Evolutionary conservation across 331 rosid species (phyloP).

Genomic region (Ulmus americana): DNA sequence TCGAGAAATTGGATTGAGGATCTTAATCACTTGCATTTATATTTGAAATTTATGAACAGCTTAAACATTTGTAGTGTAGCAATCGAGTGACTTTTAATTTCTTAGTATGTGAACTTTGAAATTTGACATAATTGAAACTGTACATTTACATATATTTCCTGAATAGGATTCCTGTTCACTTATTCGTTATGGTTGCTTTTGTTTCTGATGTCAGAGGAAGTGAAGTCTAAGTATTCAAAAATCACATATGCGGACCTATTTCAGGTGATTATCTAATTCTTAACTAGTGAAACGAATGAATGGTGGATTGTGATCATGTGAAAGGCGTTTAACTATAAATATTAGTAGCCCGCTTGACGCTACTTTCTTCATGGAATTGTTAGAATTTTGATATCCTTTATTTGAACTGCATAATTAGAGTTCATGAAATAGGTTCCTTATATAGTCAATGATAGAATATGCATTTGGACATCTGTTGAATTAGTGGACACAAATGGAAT

Average conservation of each 20-base stretch:
- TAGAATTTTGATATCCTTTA: neutral
- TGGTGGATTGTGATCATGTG: neutral
- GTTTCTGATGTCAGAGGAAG: constrained; percentile 62
- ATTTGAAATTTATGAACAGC: neutral
- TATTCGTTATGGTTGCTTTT: constrained; percentile 22
- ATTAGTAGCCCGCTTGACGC: neutral
- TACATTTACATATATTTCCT: neutral
- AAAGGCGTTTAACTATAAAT: neutral
- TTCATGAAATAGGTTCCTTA: neutral
- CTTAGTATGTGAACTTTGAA: neutral
- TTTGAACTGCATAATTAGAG: neutral
- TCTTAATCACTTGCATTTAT: neutral
- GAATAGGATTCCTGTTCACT: neutral
- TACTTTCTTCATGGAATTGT: neutral
- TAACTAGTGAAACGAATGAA: neutral
- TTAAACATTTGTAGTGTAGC: neutral
- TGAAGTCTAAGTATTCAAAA: constrained; percentile 64
- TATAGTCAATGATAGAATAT: neutral
- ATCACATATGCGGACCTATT: constrained; percentile 77
- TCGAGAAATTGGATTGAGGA: neutral
- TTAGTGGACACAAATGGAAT: neutral
- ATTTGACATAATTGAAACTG: neutral
- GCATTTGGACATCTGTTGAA: neutral
- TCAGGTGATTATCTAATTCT: constrained; percentile 51
- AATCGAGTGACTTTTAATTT: neutral